Percentiles rank a stretch among this genome's conserved stretches.
phyloP scores from a whole-genome alignment of 176 grass and related monocot species.

The Leersia perrieri region DNA sequence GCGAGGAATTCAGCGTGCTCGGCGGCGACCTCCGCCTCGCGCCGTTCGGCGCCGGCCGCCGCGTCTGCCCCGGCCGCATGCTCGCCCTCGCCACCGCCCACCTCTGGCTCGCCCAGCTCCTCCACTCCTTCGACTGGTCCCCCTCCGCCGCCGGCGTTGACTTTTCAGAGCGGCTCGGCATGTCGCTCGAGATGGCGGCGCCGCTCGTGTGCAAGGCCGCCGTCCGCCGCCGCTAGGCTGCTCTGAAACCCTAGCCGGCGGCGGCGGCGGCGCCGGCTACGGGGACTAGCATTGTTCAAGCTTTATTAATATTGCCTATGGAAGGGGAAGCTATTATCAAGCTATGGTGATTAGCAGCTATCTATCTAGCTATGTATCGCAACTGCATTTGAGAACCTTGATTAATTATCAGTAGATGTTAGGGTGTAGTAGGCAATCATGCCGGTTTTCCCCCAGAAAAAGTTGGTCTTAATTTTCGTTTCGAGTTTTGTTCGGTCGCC shows the following conservation, averaged over 20 bases:
- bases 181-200: slow-evolving; percentile 81
- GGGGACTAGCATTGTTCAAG: no score
- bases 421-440: neutral
- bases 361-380: neutral
- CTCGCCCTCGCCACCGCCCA: slow-evolving; percentile 65
- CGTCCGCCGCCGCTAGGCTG: slow-evolving; percentile 30
- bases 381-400: neutral
- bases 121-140: slow-evolving; percentile 52
- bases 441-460: neutral
- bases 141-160: slow-evolving; percentile 38
- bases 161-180: slow-evolving; percentile 64
- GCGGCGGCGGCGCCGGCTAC: no score
- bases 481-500: neutral
- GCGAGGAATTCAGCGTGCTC: slow-evolving; percentile 63
- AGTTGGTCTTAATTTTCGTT: neutral
- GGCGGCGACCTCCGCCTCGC: slow-evolving; percentile 73
- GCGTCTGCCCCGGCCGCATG: slow-evolving; percentile 73
- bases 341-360: no score
- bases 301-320: no score
- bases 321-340: no score
- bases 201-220: slow-evolving; percentile 64
- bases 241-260: neutral
- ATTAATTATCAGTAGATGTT: neutral
- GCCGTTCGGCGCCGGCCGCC: slow-evolving; percentile 66
- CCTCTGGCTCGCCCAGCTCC: slow-evolving; percentile 69